Percentiles rank a stretch among this genome's conserved stretches.
phyloP scores from a whole-genome alignment of 2,329 filamentous ascomycete genomes.

The Botrytis porri region DNA sequence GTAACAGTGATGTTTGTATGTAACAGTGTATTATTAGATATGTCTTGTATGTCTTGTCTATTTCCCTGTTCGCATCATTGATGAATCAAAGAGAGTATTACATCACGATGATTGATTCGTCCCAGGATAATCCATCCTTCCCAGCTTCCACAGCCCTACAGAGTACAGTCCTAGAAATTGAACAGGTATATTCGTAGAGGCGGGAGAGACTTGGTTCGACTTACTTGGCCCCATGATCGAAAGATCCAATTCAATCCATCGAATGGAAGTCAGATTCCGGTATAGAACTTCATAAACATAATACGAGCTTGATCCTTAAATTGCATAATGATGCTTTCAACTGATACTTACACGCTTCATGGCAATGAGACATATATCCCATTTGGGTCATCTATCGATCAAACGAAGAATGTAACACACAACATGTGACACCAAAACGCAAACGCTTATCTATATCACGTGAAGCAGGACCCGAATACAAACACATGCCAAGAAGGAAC shows the following conservation, averaged over 20 bases:
- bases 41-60: not conserved
- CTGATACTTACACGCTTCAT: slow-evolving; percentile 5
- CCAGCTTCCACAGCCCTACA: not conserved
- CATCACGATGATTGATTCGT: not conserved
- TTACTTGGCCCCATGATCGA: not conserved
- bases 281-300: too few relatives aligned
- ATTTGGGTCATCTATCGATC: not conserved
- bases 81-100: not conserved
- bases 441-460: slow-evolving; percentile 2
- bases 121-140: not conserved
- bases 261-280: not conserved
- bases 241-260: not conserved
- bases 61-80: not conserved
- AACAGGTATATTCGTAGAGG: not conserved
- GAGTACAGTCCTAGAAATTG: not conserved
- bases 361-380: not conserved
- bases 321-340: slow-evolving; percentile 7
- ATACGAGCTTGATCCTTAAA: not conserved
- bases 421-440: not conserved
- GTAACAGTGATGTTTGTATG: not conserved
- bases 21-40: not conserved
- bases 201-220: not conserved
- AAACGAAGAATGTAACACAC: not conserved
- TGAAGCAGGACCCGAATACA: not conserved
- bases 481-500: not conserved